Conservation (phyloP, 1,284 basidiomycete genomes). For the Phlebopus sp. region DNA sequence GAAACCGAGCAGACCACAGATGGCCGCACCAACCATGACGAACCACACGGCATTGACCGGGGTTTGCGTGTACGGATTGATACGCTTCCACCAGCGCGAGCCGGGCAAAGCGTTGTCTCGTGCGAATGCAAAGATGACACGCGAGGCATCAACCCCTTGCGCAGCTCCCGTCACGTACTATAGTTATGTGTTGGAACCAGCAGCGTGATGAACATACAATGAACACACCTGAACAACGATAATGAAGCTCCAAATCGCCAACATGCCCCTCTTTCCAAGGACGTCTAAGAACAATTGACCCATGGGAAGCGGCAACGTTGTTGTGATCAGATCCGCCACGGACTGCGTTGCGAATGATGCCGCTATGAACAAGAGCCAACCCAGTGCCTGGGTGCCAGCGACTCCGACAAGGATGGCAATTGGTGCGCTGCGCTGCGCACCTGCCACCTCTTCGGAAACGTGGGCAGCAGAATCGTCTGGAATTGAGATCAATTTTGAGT, state of each 20-base stretch:
- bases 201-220: not conserved
- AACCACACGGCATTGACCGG: conserved; percentile 76
- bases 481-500: conserved; percentile 4
- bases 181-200: not conserved
- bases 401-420: conserved; percentile 73
- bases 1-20: conserved; percentile 67
- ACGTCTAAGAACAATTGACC: conserved; percentile 66
- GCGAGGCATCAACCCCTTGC: conserved; percentile 72
- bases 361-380: conserved; percentile 63
- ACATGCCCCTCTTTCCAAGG: conserved; percentile 67
- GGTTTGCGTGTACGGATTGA: conserved; percentile 58
- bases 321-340: conserved; percentile 48
- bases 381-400: conserved; percentile 55
- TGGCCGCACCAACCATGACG: conserved; percentile 54
- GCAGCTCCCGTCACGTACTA: conserved; percentile 72
- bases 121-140: conserved; percentile 72
- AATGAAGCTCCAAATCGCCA: conserved; percentile 67
- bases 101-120: conserved; percentile 71
- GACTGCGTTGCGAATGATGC: conserved; percentile 64
- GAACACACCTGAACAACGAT: conserved; percentile 61
- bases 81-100: conserved; percentile 62
- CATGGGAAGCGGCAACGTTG: conserved; percentile 62
- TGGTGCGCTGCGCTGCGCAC: conserved; percentile 66
- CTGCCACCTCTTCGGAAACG: conserved; percentile 70
- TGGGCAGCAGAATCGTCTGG: conserved; percentile 77